Conservation (phyloP, 805 yeast genomes). For the Ogataea pignaliae region DNA sequence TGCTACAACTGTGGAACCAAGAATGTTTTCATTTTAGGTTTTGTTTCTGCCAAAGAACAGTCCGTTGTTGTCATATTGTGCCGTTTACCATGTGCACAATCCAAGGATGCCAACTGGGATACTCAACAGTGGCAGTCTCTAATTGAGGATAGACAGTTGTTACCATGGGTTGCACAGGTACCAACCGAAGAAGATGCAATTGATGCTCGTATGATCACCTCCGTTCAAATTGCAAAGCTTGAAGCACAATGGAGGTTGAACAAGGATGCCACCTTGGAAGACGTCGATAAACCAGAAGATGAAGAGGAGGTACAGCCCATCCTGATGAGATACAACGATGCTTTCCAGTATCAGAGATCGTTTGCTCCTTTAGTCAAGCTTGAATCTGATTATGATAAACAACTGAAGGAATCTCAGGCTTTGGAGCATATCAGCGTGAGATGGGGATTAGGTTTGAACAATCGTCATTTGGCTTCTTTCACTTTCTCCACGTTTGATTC, state of each 20-base stretch:
- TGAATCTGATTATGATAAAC: constrained; percentile 78
- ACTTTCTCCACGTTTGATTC: constrained; percentile 63
- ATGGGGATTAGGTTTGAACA: constrained; percentile 70
- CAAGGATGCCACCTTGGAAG: constrained; percentile 66
- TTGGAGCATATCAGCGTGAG: constrained; percentile 65
- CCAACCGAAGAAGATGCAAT: constrained; percentile 63
- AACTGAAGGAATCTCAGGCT: constrained; percentile 71
- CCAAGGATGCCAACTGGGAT: constrained; percentile 79
- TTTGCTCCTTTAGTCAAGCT: constrained; percentile 79
- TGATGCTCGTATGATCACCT: constrained; percentile 51
- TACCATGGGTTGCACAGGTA: constrained; percentile 74
- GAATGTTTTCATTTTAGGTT: constrained; percentile 79
- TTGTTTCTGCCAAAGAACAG: constrained; percentile 81
- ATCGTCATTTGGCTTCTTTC: constrained; percentile 65
- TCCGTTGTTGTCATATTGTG: constrained; percentile 84
- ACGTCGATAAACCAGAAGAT: constrained; percentile 47
- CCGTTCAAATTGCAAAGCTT: constrained; percentile 61
- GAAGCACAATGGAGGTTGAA: constrained; percentile 82
- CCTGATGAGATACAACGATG: constrained; percentile 73
- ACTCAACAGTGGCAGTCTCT: constrained; percentile 82
- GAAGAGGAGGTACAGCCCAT: constrained; percentile 67
- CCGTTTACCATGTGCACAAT: constrained; percentile 82
- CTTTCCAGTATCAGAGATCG: constrained; percentile 77
- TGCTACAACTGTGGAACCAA: constrained; percentile 86
- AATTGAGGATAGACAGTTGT: constrained; percentile 71